phyloP scores from a whole-genome alignment of 2,329 filamentous ascomycete species.

The Claviceps fusiformis region DNA sequence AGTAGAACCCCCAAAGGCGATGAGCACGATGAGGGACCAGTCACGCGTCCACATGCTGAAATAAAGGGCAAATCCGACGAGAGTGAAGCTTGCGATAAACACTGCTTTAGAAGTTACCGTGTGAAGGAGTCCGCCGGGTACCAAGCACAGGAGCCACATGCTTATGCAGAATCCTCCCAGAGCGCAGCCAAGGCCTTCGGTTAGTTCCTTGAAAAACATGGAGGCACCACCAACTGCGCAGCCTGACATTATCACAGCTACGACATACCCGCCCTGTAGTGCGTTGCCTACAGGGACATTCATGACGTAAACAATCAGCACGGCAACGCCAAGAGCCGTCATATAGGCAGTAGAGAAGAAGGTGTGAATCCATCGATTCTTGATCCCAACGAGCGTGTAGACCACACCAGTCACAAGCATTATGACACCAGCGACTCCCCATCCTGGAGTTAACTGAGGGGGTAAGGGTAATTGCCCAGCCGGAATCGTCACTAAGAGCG shows the following conservation, averaged over 20 bases:
- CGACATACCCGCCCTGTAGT: conserved; percentile 76
- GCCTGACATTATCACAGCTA: conserved; percentile 62
- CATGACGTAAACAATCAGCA: conserved; percentile 85
- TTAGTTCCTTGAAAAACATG: conserved; percentile 70
- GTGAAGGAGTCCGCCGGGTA: conserved; percentile 59
- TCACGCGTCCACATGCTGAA: conserved; percentile 66
- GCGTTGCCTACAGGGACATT: conserved; percentile 59
- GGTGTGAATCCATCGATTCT: conserved; percentile 64
- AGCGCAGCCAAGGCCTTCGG: conserved; percentile 69
- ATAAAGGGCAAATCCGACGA: conserved; percentile 57
- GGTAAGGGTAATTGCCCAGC: conserved; percentile 51
- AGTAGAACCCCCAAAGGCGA: conserved; percentile 72
- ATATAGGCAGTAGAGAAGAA: conserved; percentile 70
- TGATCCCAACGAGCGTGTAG: conserved; percentile 69
- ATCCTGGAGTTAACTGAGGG: conserved; percentile 66
- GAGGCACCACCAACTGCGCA: conserved; percentile 59
- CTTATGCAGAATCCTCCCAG: conserved; percentile 72
- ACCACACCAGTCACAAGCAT: conserved; percentile 58
- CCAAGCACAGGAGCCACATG: conserved; percentile 82
- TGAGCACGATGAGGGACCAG: conserved; percentile 62
- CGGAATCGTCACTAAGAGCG: conserved; percentile 29
- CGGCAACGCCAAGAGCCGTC: conserved; percentile 57
- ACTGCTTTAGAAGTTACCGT: conserved; percentile 50
- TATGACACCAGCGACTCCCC: conserved; percentile 65
- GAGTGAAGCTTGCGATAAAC: conserved; percentile 61